These are phyloP conservation scores for Dacryopinax primogenitus DNA, from an alignment of 768 basidiomycete species.

Conservation along the genomic window DNA sequence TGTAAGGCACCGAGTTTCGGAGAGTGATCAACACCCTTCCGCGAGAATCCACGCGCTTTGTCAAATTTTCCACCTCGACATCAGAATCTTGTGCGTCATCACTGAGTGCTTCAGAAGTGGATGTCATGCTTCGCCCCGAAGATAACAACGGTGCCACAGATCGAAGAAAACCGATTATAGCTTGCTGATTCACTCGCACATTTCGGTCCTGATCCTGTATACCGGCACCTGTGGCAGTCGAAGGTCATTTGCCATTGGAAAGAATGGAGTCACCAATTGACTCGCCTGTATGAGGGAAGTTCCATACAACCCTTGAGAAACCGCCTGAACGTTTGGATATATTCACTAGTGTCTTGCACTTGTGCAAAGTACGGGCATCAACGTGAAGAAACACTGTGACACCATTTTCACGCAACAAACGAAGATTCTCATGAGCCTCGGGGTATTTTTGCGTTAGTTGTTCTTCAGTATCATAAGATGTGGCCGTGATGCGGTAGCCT, in stretches of 20 bases:
- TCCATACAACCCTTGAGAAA: conserved; percentile 80
- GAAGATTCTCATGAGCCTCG: conserved; percentile 49
- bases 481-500: conserved; percentile 62
- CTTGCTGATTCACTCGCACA: conserved; percentile 73
- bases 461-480: conserved; percentile 68
- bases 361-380: conserved; percentile 71
- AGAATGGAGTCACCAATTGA: background rate
- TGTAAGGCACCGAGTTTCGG: conserved; percentile 77
- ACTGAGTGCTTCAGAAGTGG: conserved; percentile 33
- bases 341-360: conserved; percentile 42
- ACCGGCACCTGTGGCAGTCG: conserved; percentile 35
- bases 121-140: conserved; percentile 36
- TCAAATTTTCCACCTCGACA: conserved; percentile 18
- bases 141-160: conserved; percentile 52
- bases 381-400: conserved; percentile 64
- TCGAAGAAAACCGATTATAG: conserved; percentile 70
- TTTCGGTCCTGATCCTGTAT: conserved; percentile 91
- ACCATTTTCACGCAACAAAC: conserved; percentile 42
- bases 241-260: background rate
- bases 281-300: conserved; percentile 91
- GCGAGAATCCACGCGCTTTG: conserved; percentile 26
- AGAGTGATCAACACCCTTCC: conserved; percentile 80
- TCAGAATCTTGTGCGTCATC: conserved; percentile 33
- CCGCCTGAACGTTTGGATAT: conserved; percentile 24
- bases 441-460: conserved; percentile 75